Conservation (phyloP, 208 protist species). For the Leishmania gerbilli region DNA sequence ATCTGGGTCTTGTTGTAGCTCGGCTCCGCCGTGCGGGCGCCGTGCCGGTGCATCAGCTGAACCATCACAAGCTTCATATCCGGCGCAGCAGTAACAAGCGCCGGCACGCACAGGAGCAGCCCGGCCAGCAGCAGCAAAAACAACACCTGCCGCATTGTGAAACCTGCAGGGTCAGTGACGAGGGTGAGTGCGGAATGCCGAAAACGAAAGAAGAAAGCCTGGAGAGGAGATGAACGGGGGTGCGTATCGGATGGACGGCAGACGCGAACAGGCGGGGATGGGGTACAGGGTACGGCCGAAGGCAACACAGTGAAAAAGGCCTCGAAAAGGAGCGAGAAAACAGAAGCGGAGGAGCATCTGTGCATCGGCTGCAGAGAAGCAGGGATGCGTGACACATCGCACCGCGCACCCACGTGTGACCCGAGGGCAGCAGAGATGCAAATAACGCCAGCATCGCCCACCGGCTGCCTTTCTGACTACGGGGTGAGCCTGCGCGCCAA, state of each 20-base stretch:
- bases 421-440: background rate
- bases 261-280: background rate
- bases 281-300: background rate
- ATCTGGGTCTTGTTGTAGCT: constrained; percentile 37
- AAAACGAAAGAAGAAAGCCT: background rate
- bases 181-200: background rate
- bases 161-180: background rate
- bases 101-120: constrained; percentile 4
- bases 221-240: background rate
- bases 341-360: background rate
- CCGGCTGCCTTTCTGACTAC: background rate
- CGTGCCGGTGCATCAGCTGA: constrained; percentile 58
- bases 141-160: background rate
- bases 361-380: background rate
- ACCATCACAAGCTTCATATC: constrained; percentile 30
- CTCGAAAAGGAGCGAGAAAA: background rate
- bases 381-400: background rate
- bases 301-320: too few relatives aligned
- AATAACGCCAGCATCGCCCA: background rate
- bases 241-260: background rate
- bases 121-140: constrained; percentile 3
- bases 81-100: background rate
- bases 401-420: background rate
- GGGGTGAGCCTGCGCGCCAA: background rate
- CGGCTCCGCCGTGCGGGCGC: constrained; percentile 30